Percentiles rank a stretch among this genome's conserved stretches.
These are phyloP conservation scores for Basidioascus undulatus DNA, from an alignment of 768 basidiomycete species.

Conservation along the genomic window DNA sequence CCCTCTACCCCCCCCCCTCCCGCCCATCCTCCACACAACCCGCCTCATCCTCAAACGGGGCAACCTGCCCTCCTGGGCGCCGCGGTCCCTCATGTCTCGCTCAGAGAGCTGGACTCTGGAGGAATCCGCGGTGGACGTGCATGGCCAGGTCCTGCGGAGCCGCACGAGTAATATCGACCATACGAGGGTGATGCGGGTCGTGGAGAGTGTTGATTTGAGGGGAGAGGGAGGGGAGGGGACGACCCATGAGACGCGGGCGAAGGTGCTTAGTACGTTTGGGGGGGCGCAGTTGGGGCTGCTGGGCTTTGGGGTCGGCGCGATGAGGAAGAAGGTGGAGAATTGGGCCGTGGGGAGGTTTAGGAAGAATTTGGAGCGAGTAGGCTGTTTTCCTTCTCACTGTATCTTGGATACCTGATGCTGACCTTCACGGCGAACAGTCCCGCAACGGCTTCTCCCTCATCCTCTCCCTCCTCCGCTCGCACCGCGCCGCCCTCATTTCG, in stretches of 20 bases:
- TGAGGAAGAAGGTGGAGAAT: conserved; percentile 6
- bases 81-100: conserved; percentile 51
- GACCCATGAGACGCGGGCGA: too few species aligned
- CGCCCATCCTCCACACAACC: conserved; percentile 53
- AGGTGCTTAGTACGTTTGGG: neutral
- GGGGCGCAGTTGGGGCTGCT: neutral
- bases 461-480: conserved; percentile 5
- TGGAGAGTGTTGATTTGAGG: conserved; percentile 26
- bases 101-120: conserved; percentile 88
- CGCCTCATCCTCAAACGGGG: conserved; percentile 82
- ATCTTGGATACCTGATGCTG: neutral
- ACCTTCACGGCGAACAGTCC: neutral
- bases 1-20: conserved; percentile 14
- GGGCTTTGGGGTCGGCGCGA: conserved; percentile 7
- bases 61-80: conserved; percentile 77
- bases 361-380: conserved; percentile 4
- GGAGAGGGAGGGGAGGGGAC: neutral
- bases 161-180: conserved; percentile 77
- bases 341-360: conserved; percentile 3
- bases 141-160: conserved; percentile 47
- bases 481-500: too few species aligned
- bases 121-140: conserved; percentile 76
- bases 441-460: conserved; percentile 7
- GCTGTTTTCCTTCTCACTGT: neutral
- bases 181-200: conserved; percentile 78